Conservation (phyloP, 2,329 filamentous ascomycete genomes). For the Westerdykella sp. region DNA sequence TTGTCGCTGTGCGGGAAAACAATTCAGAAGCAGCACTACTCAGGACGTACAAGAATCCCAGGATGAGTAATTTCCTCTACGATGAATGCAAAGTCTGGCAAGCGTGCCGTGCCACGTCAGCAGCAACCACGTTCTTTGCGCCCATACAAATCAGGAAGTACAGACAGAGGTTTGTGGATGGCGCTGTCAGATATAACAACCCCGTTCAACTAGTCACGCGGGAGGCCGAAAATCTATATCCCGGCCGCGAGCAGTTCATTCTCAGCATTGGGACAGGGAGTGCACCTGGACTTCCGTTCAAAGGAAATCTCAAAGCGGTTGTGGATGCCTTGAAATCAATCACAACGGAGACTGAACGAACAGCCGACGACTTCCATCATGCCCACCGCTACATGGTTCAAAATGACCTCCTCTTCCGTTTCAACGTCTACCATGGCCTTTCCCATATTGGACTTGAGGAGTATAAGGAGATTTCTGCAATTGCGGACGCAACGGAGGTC, state of each 20-base stretch:
- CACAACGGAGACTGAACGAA: background rate
- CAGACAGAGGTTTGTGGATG: conserved; percentile 37
- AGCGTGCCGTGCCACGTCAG: conserved; percentile 22
- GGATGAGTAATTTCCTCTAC: background rate
- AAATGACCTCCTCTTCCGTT: background rate
- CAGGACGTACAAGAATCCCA: background rate
- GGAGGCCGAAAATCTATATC: background rate
- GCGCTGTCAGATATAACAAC: conserved; percentile 37
- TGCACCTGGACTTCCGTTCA: background rate
- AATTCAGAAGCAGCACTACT: background rate
- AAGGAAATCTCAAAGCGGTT: background rate
- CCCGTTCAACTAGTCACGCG: conserved; percentile 25
- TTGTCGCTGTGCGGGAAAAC: background rate
- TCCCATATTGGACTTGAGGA: background rate
- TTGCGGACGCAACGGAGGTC: background rate
- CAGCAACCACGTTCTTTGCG: conserved; percentile 27
- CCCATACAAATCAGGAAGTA: conserved; percentile 35
- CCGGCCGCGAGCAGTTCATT: background rate
- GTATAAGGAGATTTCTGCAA: background rate
- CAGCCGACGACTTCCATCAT: background rate
- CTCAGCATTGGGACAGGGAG: background rate
- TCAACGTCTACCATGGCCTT: background rate
- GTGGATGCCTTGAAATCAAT: background rate
- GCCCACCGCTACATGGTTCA: background rate
- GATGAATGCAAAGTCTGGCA: conserved; percentile 6